Evolutionary conservation across 441 rosid genomes (phyloP).

Genomic region (Melianthus villosus): DNA sequence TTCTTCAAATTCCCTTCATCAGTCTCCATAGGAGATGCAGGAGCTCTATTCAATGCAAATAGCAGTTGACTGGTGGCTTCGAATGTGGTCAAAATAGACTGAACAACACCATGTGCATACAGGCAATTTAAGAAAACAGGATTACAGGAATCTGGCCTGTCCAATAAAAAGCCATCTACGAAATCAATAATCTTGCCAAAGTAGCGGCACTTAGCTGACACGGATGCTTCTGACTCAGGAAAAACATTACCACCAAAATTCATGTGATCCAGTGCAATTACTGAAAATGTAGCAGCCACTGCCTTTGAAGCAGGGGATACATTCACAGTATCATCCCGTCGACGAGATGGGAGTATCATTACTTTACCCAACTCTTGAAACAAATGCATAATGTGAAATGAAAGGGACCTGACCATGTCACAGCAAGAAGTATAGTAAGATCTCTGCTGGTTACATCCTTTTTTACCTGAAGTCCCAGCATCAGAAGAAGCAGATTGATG

Average conservation of each 20-base stretch:
- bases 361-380: conserved; percentile 96
- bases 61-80: conserved; percentile 90
- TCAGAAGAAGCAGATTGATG: conserved; percentile 37
- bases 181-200: conserved; percentile 88
- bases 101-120: conserved; percentile 81
- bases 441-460: conserved; percentile 57
- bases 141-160: conserved; percentile 67
- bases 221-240: too few species aligned
- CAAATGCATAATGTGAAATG: conserved; percentile 77
- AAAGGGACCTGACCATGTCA: conserved; percentile 79
- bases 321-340: conserved; percentile 81
- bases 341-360: conserved; percentile 86
- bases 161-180: conserved; percentile 65
- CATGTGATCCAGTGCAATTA: conserved; percentile 64
- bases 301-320: conserved; percentile 77
- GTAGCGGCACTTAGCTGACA: conserved; percentile 79
- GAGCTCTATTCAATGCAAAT: too few species aligned
- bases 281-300: conserved; percentile 72
- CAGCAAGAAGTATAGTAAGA: conserved; percentile 78
- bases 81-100: conserved; percentile 78
- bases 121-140: conserved; percentile 76
- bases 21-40: too few species aligned
- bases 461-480: conserved; percentile 27
- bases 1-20: conserved; percentile 59
- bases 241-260: conserved; percentile 64